These are phyloP conservation scores for Paulownia fortunei DNA, from an alignment of 257 asterid species.

Conservation along the genomic window DNA sequence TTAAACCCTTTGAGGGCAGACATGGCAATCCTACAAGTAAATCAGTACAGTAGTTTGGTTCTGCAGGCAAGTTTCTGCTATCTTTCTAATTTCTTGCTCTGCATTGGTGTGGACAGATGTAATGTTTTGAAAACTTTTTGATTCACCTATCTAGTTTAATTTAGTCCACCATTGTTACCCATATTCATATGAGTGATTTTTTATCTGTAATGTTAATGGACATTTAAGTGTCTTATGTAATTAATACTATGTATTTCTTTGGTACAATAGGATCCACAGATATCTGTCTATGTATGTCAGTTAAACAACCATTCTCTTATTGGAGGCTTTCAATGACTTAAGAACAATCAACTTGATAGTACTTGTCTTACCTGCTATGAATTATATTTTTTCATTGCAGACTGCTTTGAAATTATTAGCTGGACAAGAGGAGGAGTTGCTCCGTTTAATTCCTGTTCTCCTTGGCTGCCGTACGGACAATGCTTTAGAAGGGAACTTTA, in stretches of 20 bases:
- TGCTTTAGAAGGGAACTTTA: constrained; percentile 48
- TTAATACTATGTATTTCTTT: not conserved
- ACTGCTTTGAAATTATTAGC: constrained; percentile 76
- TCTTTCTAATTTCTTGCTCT: constrained; percentile 5
- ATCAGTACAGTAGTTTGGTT: constrained; percentile 91
- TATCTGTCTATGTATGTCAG: not conserved
- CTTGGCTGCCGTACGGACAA: constrained; percentile 62
- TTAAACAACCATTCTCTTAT: not conserved
- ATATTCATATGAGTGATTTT: not conserved
- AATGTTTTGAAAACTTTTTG: not conserved
- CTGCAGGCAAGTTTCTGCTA: constrained; percentile 68
- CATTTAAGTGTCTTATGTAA: not conserved
- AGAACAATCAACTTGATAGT: not conserved
- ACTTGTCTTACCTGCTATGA: constrained; percentile 24
- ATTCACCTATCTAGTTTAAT: not conserved
- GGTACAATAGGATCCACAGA: constrained; percentile 4
- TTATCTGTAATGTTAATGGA: not conserved
- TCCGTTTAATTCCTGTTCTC: constrained; percentile 62
- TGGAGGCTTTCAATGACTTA: not conserved
- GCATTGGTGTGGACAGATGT: not conserved
- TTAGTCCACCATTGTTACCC: not conserved
- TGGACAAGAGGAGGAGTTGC: constrained; percentile 69
- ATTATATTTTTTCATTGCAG: constrained; percentile 50
- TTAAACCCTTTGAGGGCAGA: constrained; percentile 59
- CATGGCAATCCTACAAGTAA: constrained; percentile 55